Evolutionary conservation across 805 yeast species (phyloP).

Genomic region (Blastobotrys attinorum): DNA sequence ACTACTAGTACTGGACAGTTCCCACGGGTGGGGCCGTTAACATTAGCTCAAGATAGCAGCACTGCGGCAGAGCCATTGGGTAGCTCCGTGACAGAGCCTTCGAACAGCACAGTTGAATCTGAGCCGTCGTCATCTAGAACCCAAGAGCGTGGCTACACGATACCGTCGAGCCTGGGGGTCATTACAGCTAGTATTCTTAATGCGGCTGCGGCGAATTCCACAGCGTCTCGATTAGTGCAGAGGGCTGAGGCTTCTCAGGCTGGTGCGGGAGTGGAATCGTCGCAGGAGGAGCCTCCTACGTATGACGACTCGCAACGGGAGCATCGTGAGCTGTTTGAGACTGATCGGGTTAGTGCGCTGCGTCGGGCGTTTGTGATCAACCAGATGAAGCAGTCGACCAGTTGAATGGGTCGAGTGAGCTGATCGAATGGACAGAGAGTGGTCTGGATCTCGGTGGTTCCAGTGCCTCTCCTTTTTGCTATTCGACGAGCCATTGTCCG

Average conservation of each 20-base stretch:
- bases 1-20: no score
- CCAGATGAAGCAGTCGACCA: not conserved
- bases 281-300: constrained; percentile 4
- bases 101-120: not conserved
- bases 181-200: constrained; percentile 12
- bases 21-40: no score
- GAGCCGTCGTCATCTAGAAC: no score
- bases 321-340: constrained; percentile 9
- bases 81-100: not conserved
- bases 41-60: not conserved
- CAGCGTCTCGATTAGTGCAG: constrained; percentile 1
- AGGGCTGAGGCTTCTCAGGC: not conserved
- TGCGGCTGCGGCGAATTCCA: constrained; percentile 10
- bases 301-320: constrained; percentile 15
- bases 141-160: no score
- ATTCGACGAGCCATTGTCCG: no score
- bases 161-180: no score
- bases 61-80: not conserved
- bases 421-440: no score
- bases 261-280: not conserved
- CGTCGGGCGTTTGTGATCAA: not conserved
- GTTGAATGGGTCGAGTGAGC: no score
- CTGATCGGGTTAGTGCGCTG: not conserved
- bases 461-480: no score
- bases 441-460: no score